phyloP scores from a whole-genome alignment of 1,284 basidiomycete genomes.

The Bondarzewia mesenterica region DNA sequence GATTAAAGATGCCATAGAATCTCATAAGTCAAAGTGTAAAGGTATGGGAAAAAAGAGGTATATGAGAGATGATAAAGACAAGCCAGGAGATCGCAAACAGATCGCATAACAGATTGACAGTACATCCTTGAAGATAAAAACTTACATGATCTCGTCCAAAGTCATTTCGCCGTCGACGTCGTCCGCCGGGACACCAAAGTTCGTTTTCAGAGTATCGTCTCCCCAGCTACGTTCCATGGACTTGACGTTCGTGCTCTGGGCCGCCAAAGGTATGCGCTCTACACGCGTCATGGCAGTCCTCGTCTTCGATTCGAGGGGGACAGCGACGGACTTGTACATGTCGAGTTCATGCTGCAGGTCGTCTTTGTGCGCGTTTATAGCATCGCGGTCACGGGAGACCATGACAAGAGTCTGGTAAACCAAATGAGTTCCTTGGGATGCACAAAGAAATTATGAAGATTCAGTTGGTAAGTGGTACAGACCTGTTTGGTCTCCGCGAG shows the following conservation, averaged over 20 bases:
- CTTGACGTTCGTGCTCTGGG: constrained; percentile 32
- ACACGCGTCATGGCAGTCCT: constrained; percentile 58
- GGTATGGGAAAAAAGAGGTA: background rate
- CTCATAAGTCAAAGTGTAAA: too few relatives aligned
- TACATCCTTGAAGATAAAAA: too few relatives aligned
- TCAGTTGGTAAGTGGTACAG: constrained; percentile 14
- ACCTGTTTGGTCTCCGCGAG: constrained; percentile 67
- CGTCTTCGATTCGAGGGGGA: constrained; percentile 49
- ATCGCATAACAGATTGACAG: background rate
- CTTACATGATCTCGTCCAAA: constrained; percentile 43
- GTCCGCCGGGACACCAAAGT: background rate
- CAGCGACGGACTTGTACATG: constrained; percentile 61
- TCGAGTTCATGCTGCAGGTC: constrained; percentile 55
- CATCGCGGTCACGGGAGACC: constrained; percentile 48
- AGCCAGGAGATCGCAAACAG: background rate
- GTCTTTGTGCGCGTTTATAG: constrained; percentile 35
- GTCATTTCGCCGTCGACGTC: constrained; percentile 38
- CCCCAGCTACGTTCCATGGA: background rate
- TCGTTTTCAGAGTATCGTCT: background rate
- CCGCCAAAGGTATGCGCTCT: constrained; percentile 42
- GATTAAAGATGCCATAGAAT: too few relatives aligned
- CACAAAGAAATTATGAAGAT: constrained; percentile 3
- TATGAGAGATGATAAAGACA: background rate
- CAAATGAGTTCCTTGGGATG: background rate
- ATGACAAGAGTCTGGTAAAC: constrained; percentile 44